Percentiles rank a stretch among this genome's conserved stretches.
phyloP scores from a whole-genome alignment of 169 alveolate genomes.

The Neospora caninum region DNA sequence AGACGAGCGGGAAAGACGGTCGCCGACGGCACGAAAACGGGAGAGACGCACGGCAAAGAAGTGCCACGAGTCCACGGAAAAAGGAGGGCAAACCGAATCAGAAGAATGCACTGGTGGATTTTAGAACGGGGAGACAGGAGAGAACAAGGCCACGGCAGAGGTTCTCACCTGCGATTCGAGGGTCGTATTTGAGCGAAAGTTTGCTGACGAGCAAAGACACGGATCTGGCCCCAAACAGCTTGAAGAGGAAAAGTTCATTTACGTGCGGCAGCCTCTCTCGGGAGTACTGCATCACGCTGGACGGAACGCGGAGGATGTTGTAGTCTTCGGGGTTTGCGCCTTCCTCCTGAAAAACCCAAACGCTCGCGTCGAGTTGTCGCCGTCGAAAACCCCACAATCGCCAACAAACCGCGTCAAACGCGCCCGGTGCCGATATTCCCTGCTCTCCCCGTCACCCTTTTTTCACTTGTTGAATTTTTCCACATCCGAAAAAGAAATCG shows the following conservation, averaged over 20 bases:
- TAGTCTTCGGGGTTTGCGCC: slow-evolving; percentile 68
- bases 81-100: too few relatives aligned
- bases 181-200: slow-evolving; percentile 73
- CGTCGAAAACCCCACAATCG: too few relatives aligned
- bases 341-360: neutral
- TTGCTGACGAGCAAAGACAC: slow-evolving; percentile 67
- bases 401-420: too few relatives aligned
- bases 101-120: too few relatives aligned
- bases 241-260: slow-evolving; percentile 73
- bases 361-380: too few relatives aligned
- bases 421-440: too few relatives aligned
- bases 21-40: neutral
- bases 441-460: too few relatives aligned
- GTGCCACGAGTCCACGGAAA: neutral
- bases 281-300: slow-evolving; percentile 70
- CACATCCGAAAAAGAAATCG: too few relatives aligned
- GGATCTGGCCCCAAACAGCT: slow-evolving; percentile 67
- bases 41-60: neutral
- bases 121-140: too few relatives aligned
- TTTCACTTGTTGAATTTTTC: too few relatives aligned
- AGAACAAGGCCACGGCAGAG: too few relatives aligned
- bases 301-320: slow-evolving; percentile 74
- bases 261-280: slow-evolving; percentile 74
- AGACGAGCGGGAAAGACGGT: neutral
- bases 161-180: slow-evolving; percentile 74